phyloP scores from a whole-genome alignment of 192 early-diverging fungal genomes.

The Rhizophagus sp. region DNA sequence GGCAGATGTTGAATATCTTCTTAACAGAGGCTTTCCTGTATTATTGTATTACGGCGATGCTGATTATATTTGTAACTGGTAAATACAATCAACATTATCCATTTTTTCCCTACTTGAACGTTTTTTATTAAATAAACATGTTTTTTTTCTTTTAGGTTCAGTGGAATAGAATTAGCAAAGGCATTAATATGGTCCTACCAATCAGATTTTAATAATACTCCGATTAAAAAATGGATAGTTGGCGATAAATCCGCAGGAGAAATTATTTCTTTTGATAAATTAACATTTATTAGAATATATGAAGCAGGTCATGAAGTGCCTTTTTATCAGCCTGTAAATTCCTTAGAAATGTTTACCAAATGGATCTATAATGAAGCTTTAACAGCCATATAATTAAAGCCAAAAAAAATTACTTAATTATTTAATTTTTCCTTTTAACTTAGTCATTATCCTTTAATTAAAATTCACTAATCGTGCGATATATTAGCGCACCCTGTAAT shows the following conservation, averaged over 20 bases:
- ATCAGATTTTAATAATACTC: neutral
- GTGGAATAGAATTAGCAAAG: too few species aligned
- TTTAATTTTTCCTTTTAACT: too few species aligned
- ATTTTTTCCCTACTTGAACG: too few species aligned
- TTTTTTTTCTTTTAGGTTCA: too few species aligned
- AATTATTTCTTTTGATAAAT: neutral
- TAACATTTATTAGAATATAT: neutral
- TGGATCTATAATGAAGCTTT: neutral
- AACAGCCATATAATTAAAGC: too few species aligned
- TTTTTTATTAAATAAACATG: too few species aligned
- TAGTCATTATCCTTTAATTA: too few species aligned
- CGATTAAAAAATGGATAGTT: neutral
- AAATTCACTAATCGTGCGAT: too few species aligned
- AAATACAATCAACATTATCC: neutral
- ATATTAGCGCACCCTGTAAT: too few species aligned
- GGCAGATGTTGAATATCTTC: slow-evolving; percentile 3
- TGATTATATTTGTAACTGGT: slow-evolving; percentile 82
- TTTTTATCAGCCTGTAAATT: neutral
- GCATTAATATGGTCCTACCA: neutral
- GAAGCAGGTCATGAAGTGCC: neutral
- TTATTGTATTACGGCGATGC: slow-evolving; percentile 80
- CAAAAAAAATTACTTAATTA: too few species aligned
- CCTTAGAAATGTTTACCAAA: neutral
- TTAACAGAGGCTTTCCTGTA: slow-evolving; percentile 46
- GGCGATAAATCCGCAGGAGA: neutral